Percentiles rank a stretch among this genome's conserved stretches.
Conservation (phyloP, 2,329 filamentous ascomycete species). For the Aspergillus novoparasiticus region DNA sequence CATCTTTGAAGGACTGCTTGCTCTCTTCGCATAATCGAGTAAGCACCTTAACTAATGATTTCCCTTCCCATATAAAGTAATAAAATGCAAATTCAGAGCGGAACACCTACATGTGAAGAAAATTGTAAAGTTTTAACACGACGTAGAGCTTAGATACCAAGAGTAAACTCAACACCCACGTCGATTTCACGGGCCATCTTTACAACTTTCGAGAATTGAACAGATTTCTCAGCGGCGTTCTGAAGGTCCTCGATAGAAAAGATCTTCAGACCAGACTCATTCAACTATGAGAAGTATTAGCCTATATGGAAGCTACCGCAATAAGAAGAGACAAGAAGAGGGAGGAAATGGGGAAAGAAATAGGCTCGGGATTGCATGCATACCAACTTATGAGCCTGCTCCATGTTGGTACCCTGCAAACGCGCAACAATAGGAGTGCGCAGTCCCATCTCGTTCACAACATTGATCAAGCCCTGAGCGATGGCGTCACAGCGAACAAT, state of each 20-base stretch:
- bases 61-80: not conserved
- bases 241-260: slow-evolving; percentile 99
- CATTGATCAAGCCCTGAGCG: slow-evolving; percentile 91
- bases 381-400: slow-evolving; percentile 80
- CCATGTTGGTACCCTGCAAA: slow-evolving; percentile 98
- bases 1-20: not conserved
- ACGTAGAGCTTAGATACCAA: slow-evolving; percentile 73
- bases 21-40: not conserved
- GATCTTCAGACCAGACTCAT: slow-evolving; percentile 98
- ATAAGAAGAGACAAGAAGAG: not conserved
- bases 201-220: slow-evolving; percentile 98
- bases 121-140: slow-evolving; percentile 2
- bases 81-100: slow-evolving; percentile 6
- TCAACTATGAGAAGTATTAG: slow-evolving; percentile 60
- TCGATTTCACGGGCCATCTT: slow-evolving; percentile 98
- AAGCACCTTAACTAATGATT: not conserved
- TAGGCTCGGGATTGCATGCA: slow-evolving; percentile 24
- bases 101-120: not conserved
- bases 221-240: slow-evolving; percentile 94
- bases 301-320: not conserved
- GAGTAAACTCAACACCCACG: slow-evolving; percentile 90
- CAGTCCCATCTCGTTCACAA: slow-evolving; percentile 91
- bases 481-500: slow-evolving; percentile 98
- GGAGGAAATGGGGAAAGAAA: not conserved
- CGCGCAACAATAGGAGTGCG: slow-evolving; percentile 95